Evolutionary conservation across 768 basidiomycete species (phyloP), one percentile per base, ranked within the genome.

Genomic region (Hygrophoropsis aurantiaca): DNA sequence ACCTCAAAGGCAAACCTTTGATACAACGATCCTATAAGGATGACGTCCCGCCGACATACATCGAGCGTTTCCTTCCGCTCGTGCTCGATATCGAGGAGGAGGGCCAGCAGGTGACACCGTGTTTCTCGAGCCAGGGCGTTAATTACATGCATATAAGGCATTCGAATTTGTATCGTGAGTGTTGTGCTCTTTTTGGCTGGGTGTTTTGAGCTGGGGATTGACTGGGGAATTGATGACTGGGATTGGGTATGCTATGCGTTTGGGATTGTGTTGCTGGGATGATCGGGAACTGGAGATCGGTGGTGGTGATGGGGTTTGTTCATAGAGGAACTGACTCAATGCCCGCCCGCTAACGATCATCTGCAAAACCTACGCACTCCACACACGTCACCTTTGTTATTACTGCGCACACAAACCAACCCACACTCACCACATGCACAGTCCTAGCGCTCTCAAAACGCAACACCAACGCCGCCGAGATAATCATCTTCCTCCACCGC

Each of bases 141-240:
- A 98, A 98, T 68, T 99, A 94, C 71, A 89, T 97, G 86, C 94
- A 99, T 66, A 97, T 99, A 62, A 80, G 95, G 23, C 95, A 98
- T 66, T 95, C 92, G 38, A 99, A 99, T 71, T 76, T 99, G 5
- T 99, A 99, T 65, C 76, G 95, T 97, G 61, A 58, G 91, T 78
- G 26, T 47, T 18, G 18, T 13, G 20, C 24, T 19, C 9, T 16
- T 16, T 11, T 32, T 38, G 16, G 27, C 9, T 21, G 27, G 27
- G 6, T 13, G 27, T 30, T n/a, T n/a, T n/a, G n/a, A 15, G 36
- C 18, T 15, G 18, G 9, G 2, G 18, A 46, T 20, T 13, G 6
- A 15, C 16, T 10, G 24, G 27, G n/a, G 13, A 13, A 30, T 25
- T 35, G 26, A 36, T 4, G 16, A 11, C 15, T 15, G 11, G 23